Evolutionary conservation across 192 early-diverging fungal species (phyloP).

Genomic region (Dissophora globulifera): DNA sequence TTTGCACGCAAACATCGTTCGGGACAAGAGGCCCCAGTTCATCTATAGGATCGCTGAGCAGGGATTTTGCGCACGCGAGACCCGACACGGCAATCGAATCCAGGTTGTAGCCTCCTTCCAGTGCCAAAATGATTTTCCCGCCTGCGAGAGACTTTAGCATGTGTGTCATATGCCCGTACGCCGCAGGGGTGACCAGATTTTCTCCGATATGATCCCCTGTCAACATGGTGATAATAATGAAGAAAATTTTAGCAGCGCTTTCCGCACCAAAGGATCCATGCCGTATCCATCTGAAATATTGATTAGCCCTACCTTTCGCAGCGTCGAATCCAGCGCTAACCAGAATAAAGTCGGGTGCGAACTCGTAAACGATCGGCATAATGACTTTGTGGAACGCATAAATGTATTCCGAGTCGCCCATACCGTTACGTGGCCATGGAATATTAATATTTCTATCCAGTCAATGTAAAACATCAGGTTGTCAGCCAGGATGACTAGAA

Average conservation of each 20-base stretch:
- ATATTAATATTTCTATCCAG: conserved; percentile 83
- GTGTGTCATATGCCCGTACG: conserved; percentile 90
- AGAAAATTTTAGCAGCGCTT: not conserved
- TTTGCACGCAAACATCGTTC: conserved; percentile 56
- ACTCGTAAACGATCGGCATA: conserved; percentile 87
- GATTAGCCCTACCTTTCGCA: conserved; percentile 59
- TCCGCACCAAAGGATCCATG: not conserved
- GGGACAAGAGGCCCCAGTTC: conserved; percentile 52
- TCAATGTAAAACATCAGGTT: too few relatives aligned
- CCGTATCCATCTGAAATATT: too few relatives aligned
- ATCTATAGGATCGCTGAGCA: conserved; percentile 72
- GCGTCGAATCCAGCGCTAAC: conserved; percentile 95
- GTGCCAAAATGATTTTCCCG: conserved; percentile 79
- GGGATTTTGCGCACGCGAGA: conserved; percentile 76
- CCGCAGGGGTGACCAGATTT: conserved; percentile 80
- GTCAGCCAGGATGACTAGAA: not conserved
- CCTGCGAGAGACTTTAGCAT: conserved; percentile 76
- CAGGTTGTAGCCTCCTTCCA: conserved; percentile 93
- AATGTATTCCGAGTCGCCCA: conserved; percentile 89
- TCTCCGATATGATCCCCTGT: conserved; percentile 83
- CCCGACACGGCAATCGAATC: conserved; percentile 79
- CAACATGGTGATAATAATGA: not conserved
- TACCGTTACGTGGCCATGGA: conserved; percentile 79
- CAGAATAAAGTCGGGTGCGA: conserved; percentile 83
- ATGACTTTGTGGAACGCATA: conserved; percentile 82